Percentiles rank a stretch among this genome's conserved stretches.
Evolutionary conservation across 1,139 yeast species (phyloP).

Genomic region (Lodderomyces orthopsilosis): DNA sequence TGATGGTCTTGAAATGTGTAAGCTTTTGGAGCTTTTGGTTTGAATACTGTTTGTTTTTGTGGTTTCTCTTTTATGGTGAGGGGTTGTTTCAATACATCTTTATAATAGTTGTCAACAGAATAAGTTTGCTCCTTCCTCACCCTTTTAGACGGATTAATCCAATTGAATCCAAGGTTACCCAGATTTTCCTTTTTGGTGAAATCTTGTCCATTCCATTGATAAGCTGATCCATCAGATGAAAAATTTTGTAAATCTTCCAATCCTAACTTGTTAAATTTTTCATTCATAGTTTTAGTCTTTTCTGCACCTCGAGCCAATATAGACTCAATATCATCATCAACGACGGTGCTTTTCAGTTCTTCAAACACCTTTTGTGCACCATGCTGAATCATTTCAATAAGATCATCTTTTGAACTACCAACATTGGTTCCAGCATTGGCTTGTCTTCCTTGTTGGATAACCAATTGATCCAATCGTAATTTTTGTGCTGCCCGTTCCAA

Average conservation of each 20-base stretch:
- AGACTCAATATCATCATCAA: slow-evolving; percentile 76
- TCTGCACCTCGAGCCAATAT: slow-evolving; percentile 76
- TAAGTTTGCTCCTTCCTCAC: slow-evolving; percentile 88
- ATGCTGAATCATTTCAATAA: slow-evolving; percentile 92
- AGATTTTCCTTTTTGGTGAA: slow-evolving; percentile 63
- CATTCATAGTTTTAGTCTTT: slow-evolving; percentile 73
- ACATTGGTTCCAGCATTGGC: slow-evolving; percentile 36
- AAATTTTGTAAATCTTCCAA: slow-evolving; percentile 90
- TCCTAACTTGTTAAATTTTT: slow-evolving; percentile 80
- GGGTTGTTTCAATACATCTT: slow-evolving; percentile 59
- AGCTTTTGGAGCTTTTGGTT: slow-evolving; percentile 64
- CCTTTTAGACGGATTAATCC: slow-evolving; percentile 89
- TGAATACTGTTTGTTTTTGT: slow-evolving; percentile 15
- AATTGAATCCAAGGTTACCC: slow-evolving; percentile 46
- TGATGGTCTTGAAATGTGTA: slow-evolving; percentile 83
- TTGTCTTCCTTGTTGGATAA: slow-evolving; percentile 88
- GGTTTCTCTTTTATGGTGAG: slow-evolving; percentile 23
- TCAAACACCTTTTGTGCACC: slow-evolving; percentile 91
- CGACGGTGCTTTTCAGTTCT: slow-evolving; percentile 32
- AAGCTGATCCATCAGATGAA: slow-evolving; percentile 82
- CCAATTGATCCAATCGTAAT: slow-evolving; percentile 86
- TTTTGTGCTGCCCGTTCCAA: slow-evolving; percentile 95
- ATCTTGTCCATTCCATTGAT: slow-evolving; percentile 96
- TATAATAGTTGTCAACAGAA: slow-evolving; percentile 83
- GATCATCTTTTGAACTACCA: slow-evolving; percentile 70